A percentile compares a stretch with the other conserved stretches of the same genome.
phyloP scores from a whole-genome alignment of 2,329 filamentous ascomycete species.

The Penicillium palitans region DNA sequence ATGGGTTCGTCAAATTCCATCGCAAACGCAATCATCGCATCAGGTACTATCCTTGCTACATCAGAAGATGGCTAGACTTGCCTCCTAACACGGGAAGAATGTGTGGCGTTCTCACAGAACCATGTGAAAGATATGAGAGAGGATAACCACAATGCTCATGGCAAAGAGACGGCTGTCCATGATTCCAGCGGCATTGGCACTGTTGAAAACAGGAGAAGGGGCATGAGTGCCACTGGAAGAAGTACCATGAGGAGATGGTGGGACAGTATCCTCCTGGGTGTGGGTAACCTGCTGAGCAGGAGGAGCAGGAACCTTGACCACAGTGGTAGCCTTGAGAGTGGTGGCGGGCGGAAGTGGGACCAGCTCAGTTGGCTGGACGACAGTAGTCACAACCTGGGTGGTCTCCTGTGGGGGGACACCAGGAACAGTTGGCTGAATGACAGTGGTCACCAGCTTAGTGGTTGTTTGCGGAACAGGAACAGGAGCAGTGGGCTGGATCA shows the following conservation, averaged over 20 bases:
- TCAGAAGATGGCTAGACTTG: constrained; percentile 3
- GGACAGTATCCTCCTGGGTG: neutral
- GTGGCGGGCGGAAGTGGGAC: constrained; percentile 3
- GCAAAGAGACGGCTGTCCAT: constrained; percentile 1
- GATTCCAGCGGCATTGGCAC: neutral
- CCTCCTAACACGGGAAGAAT: neutral
- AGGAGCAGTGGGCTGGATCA: neutral
- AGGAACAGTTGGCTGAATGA: neutral
- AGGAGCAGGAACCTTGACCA: constrained; percentile 4
- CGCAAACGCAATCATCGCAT: neutral
- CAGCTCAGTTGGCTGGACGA: neutral
- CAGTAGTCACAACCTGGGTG: neutral
- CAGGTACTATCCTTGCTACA: neutral
- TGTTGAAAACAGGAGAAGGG: constrained; percentile 8
- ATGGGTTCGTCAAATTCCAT: neutral
- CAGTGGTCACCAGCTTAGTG: neutral
- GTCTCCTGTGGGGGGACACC: neutral
- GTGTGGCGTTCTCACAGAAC: neutral
- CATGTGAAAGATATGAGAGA: neutral
- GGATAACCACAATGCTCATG: constrained; percentile 3
- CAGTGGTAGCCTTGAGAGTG: neutral
- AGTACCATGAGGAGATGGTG: neutral
- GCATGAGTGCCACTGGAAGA: neutral
- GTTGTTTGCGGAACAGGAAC: neutral
- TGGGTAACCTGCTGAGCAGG: neutral